Evolutionary conservation across 768 basidiomycete genomes (phyloP), one percentile per base, ranked within the genome.

Genomic region (Gloeophyllum trabeum): DNA sequence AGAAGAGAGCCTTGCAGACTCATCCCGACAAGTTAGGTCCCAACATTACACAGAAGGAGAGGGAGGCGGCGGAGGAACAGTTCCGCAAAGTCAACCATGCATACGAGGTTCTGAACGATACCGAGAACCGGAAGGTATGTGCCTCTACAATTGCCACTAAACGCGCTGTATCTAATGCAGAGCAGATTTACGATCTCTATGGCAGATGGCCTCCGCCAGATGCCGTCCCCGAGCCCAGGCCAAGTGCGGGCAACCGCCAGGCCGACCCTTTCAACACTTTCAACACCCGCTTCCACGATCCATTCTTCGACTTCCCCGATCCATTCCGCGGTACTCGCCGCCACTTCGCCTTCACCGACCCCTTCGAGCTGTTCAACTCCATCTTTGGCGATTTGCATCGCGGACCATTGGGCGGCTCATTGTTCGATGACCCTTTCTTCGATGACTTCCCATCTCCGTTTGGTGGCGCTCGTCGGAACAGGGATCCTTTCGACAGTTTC

Each of bases 141-240:
- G 6, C 21, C 19, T 20, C 5, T 39, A 1, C 14, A n/a, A 37
- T 43, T 28, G 10, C 43, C 24, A 20, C 25, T 38, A 34, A 18
- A 24, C 35, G 20, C 49, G 45, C 24, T 23, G 22, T 13, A n/a
- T 23, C 21, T 21, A 35, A 7, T 5, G 26, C 35, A 22, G 23
- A 41, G 43, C 50, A 81, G 79, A 52, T 70, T 6, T 88, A 86
- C 55, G 86, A 89, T 52, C 55, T 58, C n/a, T 62, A 79, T 47
- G 83, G 84, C 26, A 66, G 76, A 39, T 88, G 81, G 79, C 86
- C 86, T 7, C 81, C 81, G 6, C 79, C 79, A 1, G 46, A 39
- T 30, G 28, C 22, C 30, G 43, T 21, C 20, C 35, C 28, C 42
- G 43, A 22, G 41, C 38, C 41, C 45, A 24, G 41, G 40, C 41